Conservation (phyloP, 257 asterid species). For the Solanum piurae region DNA sequence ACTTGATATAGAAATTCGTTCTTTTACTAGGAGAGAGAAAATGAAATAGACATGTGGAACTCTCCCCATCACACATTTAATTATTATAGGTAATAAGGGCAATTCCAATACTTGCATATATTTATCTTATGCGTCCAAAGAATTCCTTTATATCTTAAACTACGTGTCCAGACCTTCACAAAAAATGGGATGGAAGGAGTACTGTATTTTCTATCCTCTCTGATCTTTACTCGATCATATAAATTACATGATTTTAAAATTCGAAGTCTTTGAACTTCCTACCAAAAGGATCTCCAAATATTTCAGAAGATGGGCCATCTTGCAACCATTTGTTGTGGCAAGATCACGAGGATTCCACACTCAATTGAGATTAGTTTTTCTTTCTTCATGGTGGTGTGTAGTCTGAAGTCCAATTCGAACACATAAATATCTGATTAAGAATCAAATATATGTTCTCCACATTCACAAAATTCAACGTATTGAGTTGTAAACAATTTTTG, state of each 20-base stretch:
- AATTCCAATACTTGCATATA: not conserved
- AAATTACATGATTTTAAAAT: not conserved
- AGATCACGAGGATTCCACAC: not conserved
- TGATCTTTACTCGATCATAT: not conserved
- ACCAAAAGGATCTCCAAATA: not conserved
- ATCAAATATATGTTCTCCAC: not conserved
- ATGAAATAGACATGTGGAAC: not conserved
- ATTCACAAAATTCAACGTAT: not conserved
- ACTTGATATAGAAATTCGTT: not conserved
- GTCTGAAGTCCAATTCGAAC: not conserved
- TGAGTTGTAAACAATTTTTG: not conserved
- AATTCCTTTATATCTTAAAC: not conserved
- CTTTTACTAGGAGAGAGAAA: not conserved
- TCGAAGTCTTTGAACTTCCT: not conserved
- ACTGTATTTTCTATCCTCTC: not conserved
- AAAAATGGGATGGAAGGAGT: not conserved
- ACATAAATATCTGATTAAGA: not conserved
- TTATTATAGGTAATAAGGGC: not conserved
- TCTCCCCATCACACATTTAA: not conserved
- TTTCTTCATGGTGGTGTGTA: not conserved
- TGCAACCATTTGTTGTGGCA: not conserved
- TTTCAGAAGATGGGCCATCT: not conserved
- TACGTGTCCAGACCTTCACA: not conserved
- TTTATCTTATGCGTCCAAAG: not conserved
- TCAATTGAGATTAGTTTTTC: not conserved